Evolutionary conservation across 352 stramenopile genomes (phyloP).

Genomic region (Phytophthora pisi): DNA sequence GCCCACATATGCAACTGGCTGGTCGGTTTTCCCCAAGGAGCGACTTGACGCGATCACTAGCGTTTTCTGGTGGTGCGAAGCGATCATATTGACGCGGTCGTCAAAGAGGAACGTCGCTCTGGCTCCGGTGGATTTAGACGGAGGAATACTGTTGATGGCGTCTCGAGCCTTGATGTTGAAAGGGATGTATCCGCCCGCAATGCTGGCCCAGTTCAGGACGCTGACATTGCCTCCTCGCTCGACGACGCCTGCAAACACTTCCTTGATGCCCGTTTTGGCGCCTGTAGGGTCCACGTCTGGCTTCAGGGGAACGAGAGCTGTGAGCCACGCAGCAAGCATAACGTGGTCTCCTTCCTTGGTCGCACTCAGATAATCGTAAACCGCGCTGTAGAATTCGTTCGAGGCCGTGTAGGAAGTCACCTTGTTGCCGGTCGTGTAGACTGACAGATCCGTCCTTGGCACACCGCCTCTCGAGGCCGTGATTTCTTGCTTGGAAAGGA

Average conservation of each 20-base stretch:
- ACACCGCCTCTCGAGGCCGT: constrained; percentile 42
- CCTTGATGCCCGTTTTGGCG: constrained; percentile 37
- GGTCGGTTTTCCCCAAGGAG: constrained; percentile 10
- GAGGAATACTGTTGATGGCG: constrained; percentile 44
- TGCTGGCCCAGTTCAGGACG: constrained; percentile 56
- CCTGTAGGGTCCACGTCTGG: constrained; percentile 31
- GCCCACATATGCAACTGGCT: constrained; percentile 48
- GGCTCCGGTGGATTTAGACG: constrained; percentile 21
- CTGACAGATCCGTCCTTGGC: constrained; percentile 34
- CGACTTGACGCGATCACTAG: constrained; percentile 31
- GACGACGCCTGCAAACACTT: constrained; percentile 38
- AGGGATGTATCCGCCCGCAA: constrained; percentile 35
- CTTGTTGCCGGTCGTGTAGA: constrained; percentile 44
- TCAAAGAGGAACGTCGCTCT: constrained; percentile 50
- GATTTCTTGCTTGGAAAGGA: constrained; percentile 53
- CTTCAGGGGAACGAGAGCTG: constrained; percentile 50
- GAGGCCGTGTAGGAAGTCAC: constrained; percentile 46
- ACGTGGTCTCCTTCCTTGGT: constrained; percentile 32
- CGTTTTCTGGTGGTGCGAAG: constrained; percentile 61
- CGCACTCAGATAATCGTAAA: constrained; percentile 44
- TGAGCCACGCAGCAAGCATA: constrained; percentile 48
- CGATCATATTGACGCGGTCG: constrained; percentile 41
- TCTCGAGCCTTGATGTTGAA: constrained; percentile 42
- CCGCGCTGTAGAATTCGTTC: constrained; percentile 45
- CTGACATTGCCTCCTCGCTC: constrained; percentile 45